Conservation (phyloP, 257 asterid species). For the Przewalskia tangutica region DNA sequence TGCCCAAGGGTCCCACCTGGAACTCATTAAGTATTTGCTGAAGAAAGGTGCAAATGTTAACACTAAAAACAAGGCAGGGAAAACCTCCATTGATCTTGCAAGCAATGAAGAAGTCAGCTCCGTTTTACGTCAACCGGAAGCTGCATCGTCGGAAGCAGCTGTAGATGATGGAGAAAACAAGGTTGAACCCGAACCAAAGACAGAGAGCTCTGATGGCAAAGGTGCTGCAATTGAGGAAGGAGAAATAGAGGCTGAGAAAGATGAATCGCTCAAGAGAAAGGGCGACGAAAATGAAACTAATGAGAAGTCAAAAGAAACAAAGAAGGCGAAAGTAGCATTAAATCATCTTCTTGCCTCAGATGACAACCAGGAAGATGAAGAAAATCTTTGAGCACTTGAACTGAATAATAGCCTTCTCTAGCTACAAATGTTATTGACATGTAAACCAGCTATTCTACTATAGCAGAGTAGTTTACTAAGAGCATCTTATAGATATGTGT, state of each 20-base stretch:
- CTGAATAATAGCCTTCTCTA: neutral
- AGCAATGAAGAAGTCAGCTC: slow-evolving; percentile 51
- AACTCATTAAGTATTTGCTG: slow-evolving; percentile 64
- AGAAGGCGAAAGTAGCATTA: slow-evolving; percentile 64
- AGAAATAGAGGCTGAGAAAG: slow-evolving; percentile 19
- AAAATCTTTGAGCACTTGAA: slow-evolving; percentile 15
- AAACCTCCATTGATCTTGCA: slow-evolving; percentile 63
- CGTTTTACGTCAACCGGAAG: slow-evolving; percentile 29
- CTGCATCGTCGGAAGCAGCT: slow-evolving; percentile 21
- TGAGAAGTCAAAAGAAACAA: slow-evolving; percentile 28
- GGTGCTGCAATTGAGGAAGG: slow-evolving; percentile 21
- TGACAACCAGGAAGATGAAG: slow-evolving; percentile 58
- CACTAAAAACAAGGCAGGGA: slow-evolving; percentile 74
- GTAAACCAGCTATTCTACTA: neutral
- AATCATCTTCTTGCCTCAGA: slow-evolving; percentile 75
- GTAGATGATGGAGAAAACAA: slow-evolving; percentile 21
- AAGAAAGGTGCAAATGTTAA: slow-evolving; percentile 62
- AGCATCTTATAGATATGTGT: neutral
- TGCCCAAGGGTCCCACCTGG: slow-evolving; percentile 73
- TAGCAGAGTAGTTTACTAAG: neutral
- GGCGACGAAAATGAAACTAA: slow-evolving; percentile 4
- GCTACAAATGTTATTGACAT: neutral
- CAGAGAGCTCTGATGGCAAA: slow-evolving; percentile 10
- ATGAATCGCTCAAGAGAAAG: slow-evolving; percentile 33
- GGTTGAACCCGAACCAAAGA: slow-evolving; percentile 19